Conservation (phyloP, 495 filamentous ascomycete genomes). For the Neurospora discreta region DNA sequence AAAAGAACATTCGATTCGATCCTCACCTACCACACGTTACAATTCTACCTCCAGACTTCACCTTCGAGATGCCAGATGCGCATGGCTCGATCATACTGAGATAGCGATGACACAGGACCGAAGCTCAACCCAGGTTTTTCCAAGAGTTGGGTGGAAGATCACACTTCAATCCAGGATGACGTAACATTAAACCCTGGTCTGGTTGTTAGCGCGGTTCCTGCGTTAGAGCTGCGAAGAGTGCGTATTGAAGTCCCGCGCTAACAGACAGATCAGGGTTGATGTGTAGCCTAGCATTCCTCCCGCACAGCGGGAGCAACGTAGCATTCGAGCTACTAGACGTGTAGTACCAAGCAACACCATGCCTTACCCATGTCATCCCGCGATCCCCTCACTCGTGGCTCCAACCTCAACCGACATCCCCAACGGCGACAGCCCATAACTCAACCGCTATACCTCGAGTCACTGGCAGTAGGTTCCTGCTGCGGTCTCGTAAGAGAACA, state of each 20-base stretch:
- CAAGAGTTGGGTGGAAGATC: background rate
- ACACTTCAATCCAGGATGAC: background rate
- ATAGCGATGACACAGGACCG: background rate
- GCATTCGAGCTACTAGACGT: background rate
- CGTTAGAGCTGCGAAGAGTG: too few relatives aligned
- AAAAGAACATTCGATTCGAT: background rate
- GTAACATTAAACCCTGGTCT: background rate
- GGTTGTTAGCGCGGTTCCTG: too few relatives aligned
- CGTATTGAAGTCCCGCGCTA: too few relatives aligned
- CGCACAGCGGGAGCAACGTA: background rate
- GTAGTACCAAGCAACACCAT: background rate
- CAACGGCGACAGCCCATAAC: background rate
- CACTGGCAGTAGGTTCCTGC: too few relatives aligned
- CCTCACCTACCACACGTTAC: background rate
- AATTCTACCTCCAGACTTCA: background rate
- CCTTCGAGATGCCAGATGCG: background rate
- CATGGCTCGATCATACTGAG: background rate
- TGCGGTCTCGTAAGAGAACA: too few relatives aligned
- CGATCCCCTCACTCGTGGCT: background rate
- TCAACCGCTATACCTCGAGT: background rate
- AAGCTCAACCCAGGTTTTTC: background rate
- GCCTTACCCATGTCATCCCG: background rate
- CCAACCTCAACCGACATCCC: background rate
- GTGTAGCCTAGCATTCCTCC: background rate
- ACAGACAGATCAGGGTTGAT: too few relatives aligned